Evolutionary conservation across 169 alveolate genomes (phyloP), one percentile per base, ranked within the genome.

Genomic region (Cryptosporidium parvum): DNA sequence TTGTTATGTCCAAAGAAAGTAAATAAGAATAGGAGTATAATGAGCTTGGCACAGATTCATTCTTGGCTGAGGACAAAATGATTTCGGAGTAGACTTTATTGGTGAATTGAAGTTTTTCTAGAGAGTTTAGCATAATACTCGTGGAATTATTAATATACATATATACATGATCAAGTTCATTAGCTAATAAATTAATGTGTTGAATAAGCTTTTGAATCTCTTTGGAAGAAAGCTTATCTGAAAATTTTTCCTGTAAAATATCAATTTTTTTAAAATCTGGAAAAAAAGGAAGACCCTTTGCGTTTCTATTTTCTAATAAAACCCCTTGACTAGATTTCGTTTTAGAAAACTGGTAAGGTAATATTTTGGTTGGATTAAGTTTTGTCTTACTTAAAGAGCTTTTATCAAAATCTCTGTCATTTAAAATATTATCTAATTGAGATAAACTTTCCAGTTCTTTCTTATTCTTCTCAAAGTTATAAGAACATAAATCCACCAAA

Each of bases 271-370:
- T 59, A 10, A 53, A 53, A 31, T 56, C 71, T 9, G 86, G 86
- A 21, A 73, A 39, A 73, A 37, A 73, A 26, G 86, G 86, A 53
- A 73, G 70, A 1, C 86, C 86, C 56, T 42, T 73, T 16, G 31
- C 58, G 39, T 56, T 73, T 31, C 86, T 29, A 9, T 39, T 73
- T 53, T 53, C 86, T 56, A 29, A 39, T 52, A 73, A 33, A 10
- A 35, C 70, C 8, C 52, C 52, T 39, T 23, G 42, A 10, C 29
- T 26, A 31, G 42, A 23, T 35, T 69, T 69, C 8, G 80, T 29
- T 31, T 21, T 9, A 16, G 80, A 69, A 69, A 31, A 23, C 37
- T 42, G 56, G 37, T 12, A 69, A 21, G 18, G 21, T 69, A 21
- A n/a, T 12, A 69, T 69, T 44, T 44, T 26, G 29, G 12, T 7